These are phyloP conservation scores for Dendrothele bispora DNA, from an alignment of 768 basidiomycete species.

Conservation along the genomic window DNA sequence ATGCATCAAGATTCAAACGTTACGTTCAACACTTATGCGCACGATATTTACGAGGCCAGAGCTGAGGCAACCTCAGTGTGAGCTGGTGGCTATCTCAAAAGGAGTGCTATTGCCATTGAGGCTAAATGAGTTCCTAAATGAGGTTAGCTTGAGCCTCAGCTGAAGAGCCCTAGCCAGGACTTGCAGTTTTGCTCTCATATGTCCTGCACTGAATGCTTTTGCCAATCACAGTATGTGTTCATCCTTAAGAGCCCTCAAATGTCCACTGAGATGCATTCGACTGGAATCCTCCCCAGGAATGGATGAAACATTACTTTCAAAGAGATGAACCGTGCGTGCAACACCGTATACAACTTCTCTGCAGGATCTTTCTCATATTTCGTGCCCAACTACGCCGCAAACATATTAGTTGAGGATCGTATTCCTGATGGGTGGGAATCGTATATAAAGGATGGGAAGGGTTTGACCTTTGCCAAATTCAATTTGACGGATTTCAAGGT, in stretches of 20 bases:
- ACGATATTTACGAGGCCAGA: too few species aligned
- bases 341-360: conserved; percentile 70
- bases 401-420: conserved; percentile 67
- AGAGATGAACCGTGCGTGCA: conserved; percentile 42
- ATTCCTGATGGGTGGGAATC: conserved; percentile 75
- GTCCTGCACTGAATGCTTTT: conserved; percentile 78
- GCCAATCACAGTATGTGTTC: conserved; percentile 80
- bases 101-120: too few species aligned
- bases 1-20: too few species aligned
- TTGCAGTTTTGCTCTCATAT: too few species aligned
- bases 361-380: conserved; percentile 65
- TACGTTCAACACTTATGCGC: too few species aligned
- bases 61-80: too few species aligned
- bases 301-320: conserved; percentile 70
- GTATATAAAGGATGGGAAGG: conserved; percentile 48
- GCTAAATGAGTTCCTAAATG: too few species aligned
- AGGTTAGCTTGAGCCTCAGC: too few species aligned
- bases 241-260: too few species aligned
- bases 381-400: conserved; percentile 61
- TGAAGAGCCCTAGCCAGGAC: too few species aligned
- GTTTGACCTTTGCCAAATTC: conserved; percentile 59
- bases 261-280: conserved; percentile 8
- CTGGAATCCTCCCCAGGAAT: conserved; percentile 67
- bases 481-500: conserved; percentile 47
- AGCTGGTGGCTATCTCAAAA: too few species aligned